Evolutionary conservation across 129 eudicot genomes (phyloP).

Genomic region (sunflower (Helianthus annuus)): HanXRQr2.0-SUNRISE NC_035441.2:152605203-152605702

Average conservation of each 20-base stretch:
- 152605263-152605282: neutral
- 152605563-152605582: slow-evolving; percentile 9
- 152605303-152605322: neutral
- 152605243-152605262: too few species aligned
- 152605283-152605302: neutral
- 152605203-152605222: too few species aligned
- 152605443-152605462: slow-evolving; percentile 20
- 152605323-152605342: neutral
- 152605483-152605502: slow-evolving; percentile 20
- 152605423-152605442: slow-evolving; percentile 20
- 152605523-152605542: slow-evolving; percentile 10
- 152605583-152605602: neutral
- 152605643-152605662: slow-evolving; percentile 20
- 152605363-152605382: neutral
- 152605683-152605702: too few species aligned
- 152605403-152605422: slow-evolving; percentile 17
- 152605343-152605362: neutral
- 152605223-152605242: too few species aligned
- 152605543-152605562: slow-evolving; percentile 17
- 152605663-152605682: neutral
- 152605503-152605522: slow-evolving; percentile 24
- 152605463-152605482: slow-evolving; percentile 35
- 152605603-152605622: slow-evolving; percentile 9
- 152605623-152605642: slow-evolving; percentile 21
- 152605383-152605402: neutral